A percentile compares a stretch with the other conserved stretches of the same genome.
phyloP scores from a whole-genome alignment of 768 basidiomycete genomes.

The Tubosaeta brunneosetosa region DNA sequence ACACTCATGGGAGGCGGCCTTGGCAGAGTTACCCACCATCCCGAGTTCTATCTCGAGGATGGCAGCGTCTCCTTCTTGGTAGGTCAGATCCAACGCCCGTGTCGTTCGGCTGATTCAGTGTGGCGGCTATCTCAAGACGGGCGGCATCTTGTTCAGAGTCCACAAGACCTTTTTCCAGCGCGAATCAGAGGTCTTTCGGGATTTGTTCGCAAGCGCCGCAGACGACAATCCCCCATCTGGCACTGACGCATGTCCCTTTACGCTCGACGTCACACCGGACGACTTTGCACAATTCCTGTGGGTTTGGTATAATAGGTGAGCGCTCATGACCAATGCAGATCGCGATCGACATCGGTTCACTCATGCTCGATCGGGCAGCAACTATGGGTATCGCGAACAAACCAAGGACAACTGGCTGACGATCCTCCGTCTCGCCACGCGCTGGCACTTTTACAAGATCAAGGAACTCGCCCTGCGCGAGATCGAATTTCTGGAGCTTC shows the following conservation, averaged over 20 bases:
- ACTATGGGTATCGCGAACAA: constrained; percentile 50
- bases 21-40: constrained; percentile 1
- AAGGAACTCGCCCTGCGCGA: constrained; percentile 50
- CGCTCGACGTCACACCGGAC: constrained; percentile 36
- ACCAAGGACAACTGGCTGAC: constrained; percentile 46
- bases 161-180: constrained; percentile 57
- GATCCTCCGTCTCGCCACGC: constrained; percentile 50
- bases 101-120: constrained; percentile 5
- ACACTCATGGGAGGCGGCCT: constrained; percentile 15
- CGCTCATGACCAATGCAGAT: background rate
- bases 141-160: constrained; percentile 45
- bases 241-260: constrained; percentile 38
- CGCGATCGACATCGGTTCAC: background rate
- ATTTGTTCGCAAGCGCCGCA: constrained; percentile 31
- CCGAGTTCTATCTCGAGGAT: constrained; percentile 9
- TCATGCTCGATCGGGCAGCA: constrained; percentile 31
- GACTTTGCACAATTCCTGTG: constrained; percentile 52
- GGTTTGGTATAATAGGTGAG: constrained; percentile 57
- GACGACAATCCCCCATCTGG: constrained; percentile 26
- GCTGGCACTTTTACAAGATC: constrained; percentile 54
- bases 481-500: constrained; percentile 43
- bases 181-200: constrained; percentile 46
- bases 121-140: constrained; percentile 37
- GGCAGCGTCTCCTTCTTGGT: constrained; percentile 16
- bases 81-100: constrained; percentile 1